Evolutionary conservation across 257 asterid species (phyloP).

Genomic region (Cordia subcordata): DNA sequence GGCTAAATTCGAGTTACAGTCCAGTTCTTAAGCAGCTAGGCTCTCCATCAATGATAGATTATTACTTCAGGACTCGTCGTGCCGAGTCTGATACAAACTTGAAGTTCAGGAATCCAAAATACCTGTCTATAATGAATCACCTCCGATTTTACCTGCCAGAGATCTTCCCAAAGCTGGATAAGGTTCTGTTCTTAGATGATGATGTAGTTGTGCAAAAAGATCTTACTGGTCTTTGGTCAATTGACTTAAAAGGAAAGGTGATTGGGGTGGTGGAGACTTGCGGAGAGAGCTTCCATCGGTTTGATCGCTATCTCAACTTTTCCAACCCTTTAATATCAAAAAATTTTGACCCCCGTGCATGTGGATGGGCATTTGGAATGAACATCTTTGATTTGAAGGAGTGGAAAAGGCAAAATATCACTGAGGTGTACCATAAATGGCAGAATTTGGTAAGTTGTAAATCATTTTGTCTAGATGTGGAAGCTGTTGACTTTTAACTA

Average conservation of each 20-base stretch:
- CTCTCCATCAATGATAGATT: slow-evolving; percentile 76
- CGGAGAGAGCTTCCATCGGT: slow-evolving; percentile 91
- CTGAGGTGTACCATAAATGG: slow-evolving; percentile 86
- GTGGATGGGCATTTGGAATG: slow-evolving; percentile 99
- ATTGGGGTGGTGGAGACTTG: slow-evolving; percentile 97
- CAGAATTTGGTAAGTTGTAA: slow-evolving; percentile 63
- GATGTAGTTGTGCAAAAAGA: slow-evolving; percentile 85
- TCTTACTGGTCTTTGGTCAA: slow-evolving; percentile 71
- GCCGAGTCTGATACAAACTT: slow-evolving; percentile 75
- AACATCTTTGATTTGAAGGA: slow-evolving; percentile 63
- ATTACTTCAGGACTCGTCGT: slow-evolving; percentile 69
- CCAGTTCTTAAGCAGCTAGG: slow-evolving; percentile 85
- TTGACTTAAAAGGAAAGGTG: slow-evolving; percentile 74
- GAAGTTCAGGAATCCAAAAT: slow-evolving; percentile 87
- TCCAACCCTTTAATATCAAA: slow-evolving; percentile 76
- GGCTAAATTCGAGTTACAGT: slow-evolving; percentile 93
- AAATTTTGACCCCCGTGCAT: slow-evolving; percentile 68
- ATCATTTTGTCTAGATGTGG: neutral
- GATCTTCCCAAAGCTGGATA: slow-evolving; percentile 78
- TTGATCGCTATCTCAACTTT: slow-evolving; percentile 87
- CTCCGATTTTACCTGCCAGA: slow-evolving; percentile 91
- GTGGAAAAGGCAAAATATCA: slow-evolving; percentile 82
- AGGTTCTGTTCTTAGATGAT: slow-evolving; percentile 87
- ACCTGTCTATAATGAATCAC: slow-evolving; percentile 94
- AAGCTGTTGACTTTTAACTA: neutral